Percentiles rank a stretch among this genome's conserved stretches.
Evolutionary conservation across 495 filamentous ascomycete species (phyloP).

Genomic region (Ascodesmis nigricans): DNA sequence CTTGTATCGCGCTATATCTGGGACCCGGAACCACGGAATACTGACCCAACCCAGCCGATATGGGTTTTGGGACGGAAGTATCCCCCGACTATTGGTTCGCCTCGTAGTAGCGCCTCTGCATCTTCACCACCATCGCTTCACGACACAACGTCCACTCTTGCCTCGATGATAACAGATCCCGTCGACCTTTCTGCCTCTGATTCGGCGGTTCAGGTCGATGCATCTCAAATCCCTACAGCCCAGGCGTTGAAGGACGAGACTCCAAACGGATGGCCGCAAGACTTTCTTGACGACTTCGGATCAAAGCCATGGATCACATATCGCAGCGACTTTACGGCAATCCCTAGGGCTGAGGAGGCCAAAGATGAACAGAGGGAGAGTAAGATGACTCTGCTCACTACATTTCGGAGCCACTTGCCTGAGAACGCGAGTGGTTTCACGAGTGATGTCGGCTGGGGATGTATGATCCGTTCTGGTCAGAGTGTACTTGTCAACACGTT

Average conservation of each 20-base stretch:
- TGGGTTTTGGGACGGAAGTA: conserved; percentile 82
- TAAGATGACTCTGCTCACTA: conserved; percentile 62
- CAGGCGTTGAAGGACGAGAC: conserved; percentile 3
- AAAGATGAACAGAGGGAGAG: conserved; percentile 25
- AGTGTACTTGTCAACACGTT: conserved; percentile 77
- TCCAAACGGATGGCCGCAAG: conserved; percentile 44
- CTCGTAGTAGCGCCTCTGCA: too few species aligned
- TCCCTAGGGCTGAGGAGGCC: conserved; percentile 53
- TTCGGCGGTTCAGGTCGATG: conserved; percentile 13
- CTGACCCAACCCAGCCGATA: conserved; percentile 44
- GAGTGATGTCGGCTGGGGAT: conserved; percentile 92
- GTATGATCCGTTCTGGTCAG: conserved; percentile 96
- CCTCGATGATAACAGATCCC: too few species aligned
- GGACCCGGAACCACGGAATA: conserved; percentile 81
- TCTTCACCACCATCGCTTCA: conserved; percentile 11
- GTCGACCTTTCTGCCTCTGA: not conserved
- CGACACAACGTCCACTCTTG: conserved; percentile 1
- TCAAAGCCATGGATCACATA: conserved; percentile 94
- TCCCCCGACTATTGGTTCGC: conserved; percentile 26
- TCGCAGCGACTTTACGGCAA: conserved; percentile 63
- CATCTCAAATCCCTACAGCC: conserved; percentile 12
- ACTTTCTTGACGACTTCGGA: conserved; percentile 83
- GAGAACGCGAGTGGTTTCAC: conserved; percentile 60
- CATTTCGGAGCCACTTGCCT: conserved; percentile 56
- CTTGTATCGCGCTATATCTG: conserved; percentile 73